Percentiles rank a stretch among this genome's conserved stretches.
Evolutionary conservation across 306 rosid genomes (phyloP).

Genomic region (Vigna reflexopilosa): DNA sequence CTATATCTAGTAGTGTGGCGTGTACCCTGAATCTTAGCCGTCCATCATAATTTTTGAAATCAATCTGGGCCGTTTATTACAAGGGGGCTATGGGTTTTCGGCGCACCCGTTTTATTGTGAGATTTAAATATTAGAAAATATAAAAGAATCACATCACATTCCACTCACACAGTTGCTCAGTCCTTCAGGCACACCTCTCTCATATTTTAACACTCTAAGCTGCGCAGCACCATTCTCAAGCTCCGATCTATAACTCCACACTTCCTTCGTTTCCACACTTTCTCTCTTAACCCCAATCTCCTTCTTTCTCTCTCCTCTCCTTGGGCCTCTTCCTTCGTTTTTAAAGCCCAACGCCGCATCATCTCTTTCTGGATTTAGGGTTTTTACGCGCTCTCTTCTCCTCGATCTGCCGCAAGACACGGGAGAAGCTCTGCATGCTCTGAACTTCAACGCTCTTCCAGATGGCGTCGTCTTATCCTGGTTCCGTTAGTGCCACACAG

Average conservation of each 20-base stretch:
- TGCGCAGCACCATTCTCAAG: slow-evolving; percentile 14
- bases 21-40: too few species aligned
- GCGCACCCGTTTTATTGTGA: background rate
- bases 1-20: too few species aligned
- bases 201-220: background rate
- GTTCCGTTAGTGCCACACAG: slow-evolving; percentile 69
- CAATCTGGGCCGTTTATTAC: background rate
- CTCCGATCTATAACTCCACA: slow-evolving; percentile 33
- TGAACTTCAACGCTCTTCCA: background rate
- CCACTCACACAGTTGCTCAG: background rate
- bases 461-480: slow-evolving; percentile 71
- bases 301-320: background rate
- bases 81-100: slow-evolving; percentile 29
- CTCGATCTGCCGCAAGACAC: slow-evolving; percentile 49
- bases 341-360: background rate
- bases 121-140: background rate
- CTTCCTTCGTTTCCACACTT: background rate
- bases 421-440: slow-evolving; percentile 42
- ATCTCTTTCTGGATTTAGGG: slow-evolving; percentile 47
- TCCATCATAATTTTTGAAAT: too few species aligned
- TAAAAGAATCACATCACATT: slow-evolving; percentile 7
- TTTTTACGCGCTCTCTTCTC: slow-evolving; percentile 30
- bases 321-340: background rate
- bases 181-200: background rate
- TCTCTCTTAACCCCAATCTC: background rate